Conservation (phyloP, 2,329 filamentous ascomycete genomes). For the Fusarium setosum region DNA sequence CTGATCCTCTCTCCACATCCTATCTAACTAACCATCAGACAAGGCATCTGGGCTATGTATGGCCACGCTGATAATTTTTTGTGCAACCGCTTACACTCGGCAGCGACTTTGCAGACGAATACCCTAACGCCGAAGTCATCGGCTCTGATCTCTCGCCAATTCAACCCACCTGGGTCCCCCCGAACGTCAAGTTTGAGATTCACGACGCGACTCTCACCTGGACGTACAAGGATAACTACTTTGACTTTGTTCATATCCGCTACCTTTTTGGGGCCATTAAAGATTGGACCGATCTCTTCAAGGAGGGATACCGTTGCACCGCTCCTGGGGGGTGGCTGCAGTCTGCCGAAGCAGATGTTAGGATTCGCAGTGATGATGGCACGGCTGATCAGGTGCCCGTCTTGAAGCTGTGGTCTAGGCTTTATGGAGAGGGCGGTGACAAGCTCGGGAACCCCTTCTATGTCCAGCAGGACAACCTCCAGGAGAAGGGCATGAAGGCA, state of each 20-base stretch:
- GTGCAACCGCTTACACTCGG: neutral
- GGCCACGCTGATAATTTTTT: neutral
- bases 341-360: constrained; percentile 32
- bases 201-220: constrained; percentile 34
- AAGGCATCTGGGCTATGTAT: constrained; percentile 42
- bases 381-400: constrained; percentile 24
- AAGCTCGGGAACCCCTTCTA: constrained; percentile 26
- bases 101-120: constrained; percentile 38
- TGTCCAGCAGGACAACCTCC: constrained; percentile 18
- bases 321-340: constrained; percentile 31
- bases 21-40: neutral
- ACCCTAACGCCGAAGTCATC: constrained; percentile 30
- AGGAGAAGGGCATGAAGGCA: constrained; percentile 25
- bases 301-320: constrained; percentile 34
- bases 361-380: constrained; percentile 35
- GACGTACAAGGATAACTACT: constrained; percentile 31
- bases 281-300: constrained; percentile 24
- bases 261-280: constrained; percentile 38
- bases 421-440: constrained; percentile 32
- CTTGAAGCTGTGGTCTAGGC: constrained; percentile 22
- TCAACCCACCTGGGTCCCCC: constrained; percentile 35
- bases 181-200: constrained; percentile 37
- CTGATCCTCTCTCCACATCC: neutral
- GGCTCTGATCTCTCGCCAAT: constrained; percentile 37
- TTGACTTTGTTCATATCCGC: constrained; percentile 38